Evolutionary conservation across 352 stramenopile genomes (phyloP), one percentile per base, ranked within the genome.

Genomic region (Phytophthora vignae): DNA sequence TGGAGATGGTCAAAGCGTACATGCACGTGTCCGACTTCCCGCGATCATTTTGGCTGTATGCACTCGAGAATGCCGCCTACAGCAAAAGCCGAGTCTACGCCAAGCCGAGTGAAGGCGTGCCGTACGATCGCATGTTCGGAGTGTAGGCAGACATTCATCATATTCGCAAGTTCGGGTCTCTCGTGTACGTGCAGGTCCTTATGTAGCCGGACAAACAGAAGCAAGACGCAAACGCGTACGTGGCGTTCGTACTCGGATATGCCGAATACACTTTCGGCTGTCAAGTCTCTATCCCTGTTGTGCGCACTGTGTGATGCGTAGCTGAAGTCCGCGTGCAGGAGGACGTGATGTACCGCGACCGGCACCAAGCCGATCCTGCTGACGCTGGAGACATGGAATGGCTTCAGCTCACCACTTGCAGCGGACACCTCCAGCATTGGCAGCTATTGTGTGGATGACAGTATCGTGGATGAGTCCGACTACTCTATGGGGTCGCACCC

Each of bases 1-100:
- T 60, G 14, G 44, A 59, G 7, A 64, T 64, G 44, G 33, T 38
- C 7, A 64, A 55, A 55, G 22, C 19, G 11, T 44, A 55, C 17
- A 70, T 70, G 63, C 46, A 70, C 1, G 48, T 22, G 36, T 48
- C 44, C 12, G 55, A 33, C 7, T 60, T 70, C 29, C 33, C 54
- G 5, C 44, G 55, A 3, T 55, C 19, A 21, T 64, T 70, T 38
- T 70, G 55, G 63, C 49, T 21, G 21, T 58, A 70, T 50, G 63
- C 55, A 22, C 21, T 70, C 4, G 46, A 46, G 44, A 64, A 64
- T 17, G 46, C 38, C 1, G 61, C 38, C 3, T 68, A 68, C 25
- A 49, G 60, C 33, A 64, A 70, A 10, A 70, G 46, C 22, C 36
- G 46, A 14, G 55, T 64, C 0, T 62, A 62, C 62, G 9, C 27